Base-by-base conservation (phyloP, 805 yeast species). In the Lipomyces kockii region DNA sequence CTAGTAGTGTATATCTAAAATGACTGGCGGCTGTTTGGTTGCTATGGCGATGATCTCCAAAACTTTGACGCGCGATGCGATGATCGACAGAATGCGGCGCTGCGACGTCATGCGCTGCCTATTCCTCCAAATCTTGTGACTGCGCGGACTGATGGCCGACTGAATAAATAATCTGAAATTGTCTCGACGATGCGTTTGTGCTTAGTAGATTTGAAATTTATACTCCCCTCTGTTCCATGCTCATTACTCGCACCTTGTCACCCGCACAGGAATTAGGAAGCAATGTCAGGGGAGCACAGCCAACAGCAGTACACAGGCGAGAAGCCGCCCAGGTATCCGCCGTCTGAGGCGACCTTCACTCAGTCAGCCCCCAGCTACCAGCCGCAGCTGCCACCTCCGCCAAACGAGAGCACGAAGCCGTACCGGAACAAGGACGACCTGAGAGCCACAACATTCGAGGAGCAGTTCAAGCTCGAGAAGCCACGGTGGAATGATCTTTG, bases 401-500 rank as follows among this genome's bases (percentile, higher is more conserved):
- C 46, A 25, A 25, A 20, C 60, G 35, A 12, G 57, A 49, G 17
- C 49, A 53, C 27, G 17, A 43, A 58, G 58, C 64, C 60, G 20
- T 37, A 55, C 25, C 34, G 12, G 59, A 53, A 55, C 43, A 54
- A 62, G 57, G 58, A 58, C 29, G 61, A 58, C n/a, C 58, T 73
- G 17, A 84, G 82, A 2, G 79, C 78, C 35, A 80, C 7, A 29
- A 29, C 83, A 4, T 91, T 87, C 75, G 90, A 87, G 39, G 87
- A 90, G 59, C 84, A 89, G 1, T 92, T 92, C 78, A 85, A 87
- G 69, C 82, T 90, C 35, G 84, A 83, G 39, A 83, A 82, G 73
- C 92, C 92, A 1, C 84, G 80, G 66, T 85, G 82, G 79, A 87
- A 92, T 74, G 97, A 92, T 77, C 59, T 70, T 35, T 84, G 88